Percentiles rank a stretch among this genome's conserved stretches.
These are phyloP conservation scores for Astrothelium macrocarpum DNA, from an alignment of 495 filamentous ascomycete genomes.

Conservation along the genomic window DNA sequence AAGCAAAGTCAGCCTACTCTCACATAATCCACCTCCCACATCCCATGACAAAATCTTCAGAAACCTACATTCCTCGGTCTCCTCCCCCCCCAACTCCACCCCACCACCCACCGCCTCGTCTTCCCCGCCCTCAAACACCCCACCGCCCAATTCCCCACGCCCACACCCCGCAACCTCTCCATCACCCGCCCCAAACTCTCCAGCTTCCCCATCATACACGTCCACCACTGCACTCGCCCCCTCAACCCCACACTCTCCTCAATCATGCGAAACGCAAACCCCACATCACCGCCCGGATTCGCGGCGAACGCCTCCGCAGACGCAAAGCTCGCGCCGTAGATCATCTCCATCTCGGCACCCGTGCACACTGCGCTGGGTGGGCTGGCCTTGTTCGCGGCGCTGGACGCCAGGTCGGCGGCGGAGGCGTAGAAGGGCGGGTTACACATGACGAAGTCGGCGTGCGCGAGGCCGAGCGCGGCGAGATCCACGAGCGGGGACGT, in stretches of 20 bases:
- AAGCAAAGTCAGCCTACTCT: background rate
- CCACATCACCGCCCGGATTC: conserved; percentile 69
- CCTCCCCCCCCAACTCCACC: conserved; percentile 68
- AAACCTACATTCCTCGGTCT: conserved; percentile 52
- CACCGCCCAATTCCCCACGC: conserved; percentile 71
- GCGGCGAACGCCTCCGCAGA: background rate
- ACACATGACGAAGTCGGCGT: conserved; percentile 80
- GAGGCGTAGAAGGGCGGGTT: conserved; percentile 92
- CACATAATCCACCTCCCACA: conserved; percentile 36
- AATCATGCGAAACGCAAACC: conserved; percentile 67
- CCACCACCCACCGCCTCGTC: conserved; percentile 80
- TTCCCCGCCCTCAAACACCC: conserved; percentile 70
- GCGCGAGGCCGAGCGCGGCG: conserved; percentile 42
- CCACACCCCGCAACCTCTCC: conserved; percentile 45
- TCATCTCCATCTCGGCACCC: conserved; percentile 76
- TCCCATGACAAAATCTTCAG: conserved; percentile 17
- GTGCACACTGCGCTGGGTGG: conserved; percentile 73
- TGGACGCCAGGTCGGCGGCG: conserved; percentile 52
- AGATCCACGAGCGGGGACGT: conserved; percentile 54
- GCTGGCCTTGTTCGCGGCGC: conserved; percentile 47
- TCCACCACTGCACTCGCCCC: conserved; percentile 72
- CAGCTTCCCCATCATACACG: conserved; percentile 79
- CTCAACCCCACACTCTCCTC: conserved; percentile 56
- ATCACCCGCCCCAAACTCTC: conserved; percentile 59
- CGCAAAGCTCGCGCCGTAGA: conserved; percentile 27